Percentiles rank a stretch among this genome's conserved stretches.
phyloP scores from a whole-genome alignment of 805 yeast species.

The Zygosaccharomyces bailii region DNA sequence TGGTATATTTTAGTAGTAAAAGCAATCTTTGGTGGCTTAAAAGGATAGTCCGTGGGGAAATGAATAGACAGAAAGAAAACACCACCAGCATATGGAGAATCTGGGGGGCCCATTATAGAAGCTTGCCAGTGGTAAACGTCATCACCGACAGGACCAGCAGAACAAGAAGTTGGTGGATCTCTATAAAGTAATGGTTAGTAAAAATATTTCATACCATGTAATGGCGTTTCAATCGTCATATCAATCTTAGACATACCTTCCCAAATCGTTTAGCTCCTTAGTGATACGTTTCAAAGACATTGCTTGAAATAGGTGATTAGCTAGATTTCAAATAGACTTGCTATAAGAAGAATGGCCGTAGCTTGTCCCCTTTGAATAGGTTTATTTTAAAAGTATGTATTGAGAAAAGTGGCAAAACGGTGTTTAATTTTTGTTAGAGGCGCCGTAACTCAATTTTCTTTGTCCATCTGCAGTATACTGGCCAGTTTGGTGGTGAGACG shows the following conservation, averaged over 20 bases:
- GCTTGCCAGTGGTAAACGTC: constrained; percentile 99
- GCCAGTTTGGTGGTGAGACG: constrained; percentile 1
- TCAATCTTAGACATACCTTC: constrained; percentile 68
- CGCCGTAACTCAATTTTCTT: not conserved
- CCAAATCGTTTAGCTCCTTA: constrained; percentile 92
- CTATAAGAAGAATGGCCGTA: not conserved
- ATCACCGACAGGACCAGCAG: constrained; percentile 98
- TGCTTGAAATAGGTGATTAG: not conserved
- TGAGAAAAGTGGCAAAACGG: not conserved
- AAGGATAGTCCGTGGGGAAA: constrained; percentile 98
- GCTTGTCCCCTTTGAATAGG: not conserved
- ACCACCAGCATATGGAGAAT: constrained; percentile 86
- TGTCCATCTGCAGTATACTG: not conserved
- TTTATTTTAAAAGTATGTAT: not conserved
- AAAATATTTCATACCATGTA: not conserved
- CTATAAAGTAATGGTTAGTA: constrained; percentile 38
- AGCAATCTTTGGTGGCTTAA: constrained; percentile 92
- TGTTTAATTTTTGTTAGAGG: not conserved
- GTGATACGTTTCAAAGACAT: constrained; percentile 95
- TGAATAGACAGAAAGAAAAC: constrained; percentile 94
- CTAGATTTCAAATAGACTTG: not conserved
- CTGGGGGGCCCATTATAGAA: constrained; percentile 98
- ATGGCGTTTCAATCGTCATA: no score
- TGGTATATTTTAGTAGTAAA: constrained; percentile 96
- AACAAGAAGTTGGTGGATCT: constrained; percentile 98